Evolutionary conservation across 805 yeast species (phyloP), one percentile per base, ranked within the genome.

Genomic region (Myxozyma nipponensis): DNA sequence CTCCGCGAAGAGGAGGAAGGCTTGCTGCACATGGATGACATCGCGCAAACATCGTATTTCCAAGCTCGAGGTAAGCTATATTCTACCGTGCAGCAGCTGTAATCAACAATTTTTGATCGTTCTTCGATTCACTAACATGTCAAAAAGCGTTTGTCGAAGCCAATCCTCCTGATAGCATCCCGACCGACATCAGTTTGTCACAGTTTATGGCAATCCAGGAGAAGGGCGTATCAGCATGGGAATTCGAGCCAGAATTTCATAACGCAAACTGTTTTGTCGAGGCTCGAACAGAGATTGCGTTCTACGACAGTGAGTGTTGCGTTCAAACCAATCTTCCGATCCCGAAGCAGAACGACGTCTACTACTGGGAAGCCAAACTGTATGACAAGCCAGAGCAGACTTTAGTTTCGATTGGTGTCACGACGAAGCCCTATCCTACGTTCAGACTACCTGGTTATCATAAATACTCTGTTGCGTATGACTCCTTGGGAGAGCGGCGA

Each of bases 401-500:
- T 0, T 52, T 47, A 21, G 60, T 91, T 1, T 79, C 95, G 0
- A 73, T 93, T 18, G 98, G 98, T 0, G 63, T 93, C 2, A 77
- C 90, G 0, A 79, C 95, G 0, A 79, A 81, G 56, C 98, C 98
- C 4, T 93, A 93, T 63, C 98, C 98, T 1, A 81, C 84, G 68
- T 93, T 93, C 69, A 74, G 97, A 59, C 72, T 93, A 36, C 98
- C 98, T 0, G 98, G 98, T 0, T 78, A 93, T 63, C 95, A 89
- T 62, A 76, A 83, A 39, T 84, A 81, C 65, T 87, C 96, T 0
- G 73, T 88, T 2, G 78, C 89, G n/a, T 93, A 91, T 67, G 96
- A 89, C 56, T 85, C 95, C 4, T 77, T 77, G 46, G 98, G 98
- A 2, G 73, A 77, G 51, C 76, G 95, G 49, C 76, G 97, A 47